phyloP scores from a whole-genome alignment of 208 protist species.

The Naegleria gruberi region DNA sequence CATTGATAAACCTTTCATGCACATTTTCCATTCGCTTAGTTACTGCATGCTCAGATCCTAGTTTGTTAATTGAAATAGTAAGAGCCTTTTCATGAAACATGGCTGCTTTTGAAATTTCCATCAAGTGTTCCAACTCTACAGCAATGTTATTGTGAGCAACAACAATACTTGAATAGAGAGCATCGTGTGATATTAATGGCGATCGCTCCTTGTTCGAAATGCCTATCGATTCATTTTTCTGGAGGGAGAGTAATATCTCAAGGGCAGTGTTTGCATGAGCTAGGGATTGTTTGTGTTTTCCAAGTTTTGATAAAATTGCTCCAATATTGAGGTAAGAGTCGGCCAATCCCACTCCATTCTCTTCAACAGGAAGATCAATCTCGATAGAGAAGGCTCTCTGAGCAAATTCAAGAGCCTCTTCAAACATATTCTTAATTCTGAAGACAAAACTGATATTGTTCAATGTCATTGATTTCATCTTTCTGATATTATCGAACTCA shows the following conservation, averaged over 20 bases:
- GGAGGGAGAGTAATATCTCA: neutral
- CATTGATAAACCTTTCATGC: neutral
- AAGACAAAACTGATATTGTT: neutral
- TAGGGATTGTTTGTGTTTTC: neutral
- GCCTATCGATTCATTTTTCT: too few species aligned
- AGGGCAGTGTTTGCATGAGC: neutral
- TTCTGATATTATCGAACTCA: neutral
- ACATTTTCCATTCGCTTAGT: neutral
- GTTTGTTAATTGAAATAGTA: neutral
- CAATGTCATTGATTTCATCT: neutral
- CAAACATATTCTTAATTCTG: neutral
- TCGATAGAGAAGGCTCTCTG: neutral
- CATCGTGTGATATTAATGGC: neutral
- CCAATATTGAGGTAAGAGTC: neutral
- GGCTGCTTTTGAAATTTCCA: neutral
- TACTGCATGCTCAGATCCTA: neutral
- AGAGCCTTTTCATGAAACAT: neutral
- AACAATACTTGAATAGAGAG: neutral
- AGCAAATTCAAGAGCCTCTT: neutral
- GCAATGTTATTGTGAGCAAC: conserved; percentile 2
- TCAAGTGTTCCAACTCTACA: neutral
- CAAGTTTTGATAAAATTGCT: neutral
- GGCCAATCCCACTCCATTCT: neutral
- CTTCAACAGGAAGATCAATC: neutral
- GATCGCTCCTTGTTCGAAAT: too few species aligned